These are phyloP conservation scores for Blepharisma stoltei DNA, from an alignment of 73 alveolate species.

Conservation along the genomic window DNA sequence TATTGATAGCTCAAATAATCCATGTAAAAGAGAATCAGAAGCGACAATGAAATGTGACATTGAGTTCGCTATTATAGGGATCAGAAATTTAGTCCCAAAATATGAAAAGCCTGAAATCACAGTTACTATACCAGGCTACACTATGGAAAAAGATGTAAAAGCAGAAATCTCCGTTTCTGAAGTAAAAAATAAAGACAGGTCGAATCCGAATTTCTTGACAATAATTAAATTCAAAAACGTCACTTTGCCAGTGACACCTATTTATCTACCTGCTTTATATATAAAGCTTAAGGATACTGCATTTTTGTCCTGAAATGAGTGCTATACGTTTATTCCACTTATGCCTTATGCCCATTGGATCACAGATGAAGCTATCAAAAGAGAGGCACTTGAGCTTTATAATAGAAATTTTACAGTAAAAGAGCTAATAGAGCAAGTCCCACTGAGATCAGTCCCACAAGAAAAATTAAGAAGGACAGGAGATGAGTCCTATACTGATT, in stretches of 20 bases:
- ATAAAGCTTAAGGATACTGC: slow-evolving; percentile 53
- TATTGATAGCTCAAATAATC: slow-evolving; percentile 11
- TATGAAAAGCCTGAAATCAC: slow-evolving; percentile 43
- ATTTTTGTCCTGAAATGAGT: slow-evolving; percentile 40
- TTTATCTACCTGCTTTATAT: slow-evolving; percentile 53
- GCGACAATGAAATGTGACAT: slow-evolving; percentile 35
- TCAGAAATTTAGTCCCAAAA: slow-evolving; percentile 43
- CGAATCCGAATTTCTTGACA: slow-evolving; percentile 36
- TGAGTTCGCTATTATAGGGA: slow-evolving; percentile 45
- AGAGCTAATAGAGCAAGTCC: slow-evolving; percentile 5
- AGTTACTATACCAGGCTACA: slow-evolving; percentile 38
- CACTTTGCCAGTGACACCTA: slow-evolving; percentile 39
- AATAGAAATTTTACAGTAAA: not conserved
- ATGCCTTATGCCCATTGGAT: slow-evolving; percentile 42
- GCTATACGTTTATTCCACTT: slow-evolving; percentile 45
- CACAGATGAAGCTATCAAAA: slow-evolving; percentile 33
- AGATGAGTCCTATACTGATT: slow-evolving; percentile 19
- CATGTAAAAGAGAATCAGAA: slow-evolving; percentile 5
- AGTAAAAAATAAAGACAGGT: slow-evolving; percentile 32
- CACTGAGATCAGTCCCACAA: not conserved
- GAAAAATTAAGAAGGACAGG: slow-evolving; percentile 7
- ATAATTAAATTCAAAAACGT: slow-evolving; percentile 37
- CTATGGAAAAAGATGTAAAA: not conserved
- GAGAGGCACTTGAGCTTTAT: slow-evolving; percentile 25
- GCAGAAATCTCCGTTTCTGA: too few relatives aligned